Conservation (phyloP, 1,284 basidiomycete species). For the Cryptococcus wingfieldii region DNA sequence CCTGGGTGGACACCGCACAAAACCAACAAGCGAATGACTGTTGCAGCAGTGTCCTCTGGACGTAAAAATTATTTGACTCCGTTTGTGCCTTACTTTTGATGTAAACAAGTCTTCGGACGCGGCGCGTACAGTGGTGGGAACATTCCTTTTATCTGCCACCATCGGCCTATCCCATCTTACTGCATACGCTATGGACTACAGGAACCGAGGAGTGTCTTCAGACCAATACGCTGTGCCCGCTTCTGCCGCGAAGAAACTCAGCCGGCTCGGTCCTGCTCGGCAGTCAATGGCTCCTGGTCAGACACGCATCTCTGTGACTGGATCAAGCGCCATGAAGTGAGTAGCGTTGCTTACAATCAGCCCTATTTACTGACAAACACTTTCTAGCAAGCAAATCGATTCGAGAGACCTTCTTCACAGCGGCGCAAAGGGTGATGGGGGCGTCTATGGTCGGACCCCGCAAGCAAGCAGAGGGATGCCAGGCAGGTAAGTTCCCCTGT, state of each 20-base stretch:
- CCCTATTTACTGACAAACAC: constrained; percentile 4
- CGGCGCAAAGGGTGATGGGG: constrained; percentile 57
- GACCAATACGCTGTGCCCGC: constrained; percentile 40
- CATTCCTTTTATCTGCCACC: no score
- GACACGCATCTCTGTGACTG: constrained; percentile 53
- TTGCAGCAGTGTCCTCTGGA: no score
- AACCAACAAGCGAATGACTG: no score
- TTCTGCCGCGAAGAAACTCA: constrained; percentile 62
- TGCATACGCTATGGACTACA: no score
- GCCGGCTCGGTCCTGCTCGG: constrained; percentile 10
- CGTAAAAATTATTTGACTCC: no score
- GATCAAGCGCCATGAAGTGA: constrained; percentile 40
- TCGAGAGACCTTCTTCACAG: constrained; percentile 56
- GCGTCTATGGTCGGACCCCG: constrained; percentile 65
- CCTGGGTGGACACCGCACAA: not conserved
- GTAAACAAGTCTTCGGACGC: no score
- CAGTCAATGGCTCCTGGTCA: constrained; percentile 63
- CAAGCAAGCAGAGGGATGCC: constrained; percentile 51
- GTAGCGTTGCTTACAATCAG: constrained; percentile 43
- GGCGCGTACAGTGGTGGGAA: no score
- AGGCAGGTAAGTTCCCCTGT: constrained; percentile 13
- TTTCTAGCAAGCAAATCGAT: constrained; percentile 1
- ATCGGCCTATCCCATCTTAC: no score
- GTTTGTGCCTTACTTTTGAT: no score
- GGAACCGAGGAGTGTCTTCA: no score